Evolutionary conservation across 331 rosid species (phyloP).

Genomic region (Acacia pycnantha): DNA sequence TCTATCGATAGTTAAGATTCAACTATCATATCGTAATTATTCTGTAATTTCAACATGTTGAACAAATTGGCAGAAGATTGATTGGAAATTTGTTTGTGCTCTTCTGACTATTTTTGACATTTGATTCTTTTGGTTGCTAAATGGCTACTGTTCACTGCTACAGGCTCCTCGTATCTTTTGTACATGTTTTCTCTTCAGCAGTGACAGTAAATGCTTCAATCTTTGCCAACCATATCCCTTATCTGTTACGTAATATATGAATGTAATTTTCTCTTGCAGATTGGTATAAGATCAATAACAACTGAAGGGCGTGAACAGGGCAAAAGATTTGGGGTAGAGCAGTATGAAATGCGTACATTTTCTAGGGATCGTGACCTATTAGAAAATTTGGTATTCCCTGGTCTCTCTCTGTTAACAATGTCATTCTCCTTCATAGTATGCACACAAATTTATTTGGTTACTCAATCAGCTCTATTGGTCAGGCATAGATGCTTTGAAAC

Average conservation of each 20-base stretch:
- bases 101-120: neutral
- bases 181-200: neutral
- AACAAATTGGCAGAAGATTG: neutral
- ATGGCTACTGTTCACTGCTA: neutral
- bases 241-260: neutral
- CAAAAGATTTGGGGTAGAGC: constrained; percentile 86
- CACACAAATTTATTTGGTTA: neutral
- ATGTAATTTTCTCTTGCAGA: constrained; percentile 50
- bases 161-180: neutral
- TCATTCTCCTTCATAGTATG: neutral
- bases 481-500: neutral
- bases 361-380: constrained; percentile 67
- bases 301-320: constrained; percentile 93
- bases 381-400: constrained; percentile 73
- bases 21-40: neutral
- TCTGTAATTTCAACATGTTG: neutral
- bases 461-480: constrained; percentile 3
- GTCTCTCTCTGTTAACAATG: neutral
- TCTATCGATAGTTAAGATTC: neutral
- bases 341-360: constrained; percentile 90
- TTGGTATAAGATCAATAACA: constrained; percentile 82
- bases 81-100: neutral
- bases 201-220: neutral
- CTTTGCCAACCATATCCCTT: neutral
- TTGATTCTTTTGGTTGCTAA: neutral